A percentile compares a stretch with the other conserved stretches of the same genome.
These are phyloP conservation scores for Aspergillus sp. DNA, from an alignment of 2,329 filamentous ascomycete species.

Conservation along the genomic window DNA sequence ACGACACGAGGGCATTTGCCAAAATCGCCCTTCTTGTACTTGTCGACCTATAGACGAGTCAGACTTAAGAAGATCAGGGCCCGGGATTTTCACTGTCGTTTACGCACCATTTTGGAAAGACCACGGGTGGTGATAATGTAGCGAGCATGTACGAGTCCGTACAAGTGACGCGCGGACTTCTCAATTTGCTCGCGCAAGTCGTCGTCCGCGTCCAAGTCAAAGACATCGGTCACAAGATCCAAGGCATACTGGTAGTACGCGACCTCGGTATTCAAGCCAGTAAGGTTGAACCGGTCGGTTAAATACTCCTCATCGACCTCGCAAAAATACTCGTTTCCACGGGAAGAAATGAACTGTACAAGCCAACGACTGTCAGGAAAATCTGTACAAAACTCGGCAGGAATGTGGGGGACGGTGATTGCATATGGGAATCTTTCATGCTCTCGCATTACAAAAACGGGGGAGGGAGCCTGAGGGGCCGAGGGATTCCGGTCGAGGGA, in stretches of 20 bases:
- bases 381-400: background rate
- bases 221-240: slow-evolving; percentile 95
- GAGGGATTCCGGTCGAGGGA: background rate
- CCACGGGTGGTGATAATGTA: slow-evolving; percentile 97
- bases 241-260: slow-evolving; percentile 99
- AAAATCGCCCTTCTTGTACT: slow-evolving; percentile 98
- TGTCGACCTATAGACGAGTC: slow-evolving; percentile 70
- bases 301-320: slow-evolving; percentile 99
- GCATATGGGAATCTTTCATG: background rate
- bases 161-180: slow-evolving; percentile 92
- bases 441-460: background rate
- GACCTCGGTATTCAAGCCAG: slow-evolving; percentile 93
- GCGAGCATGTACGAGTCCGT: slow-evolving; percentile 91
- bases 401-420: background rate
- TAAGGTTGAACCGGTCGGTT: slow-evolving; percentile 96
- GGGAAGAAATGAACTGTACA: slow-evolving; percentile 87
- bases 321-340: slow-evolving; percentile 99
- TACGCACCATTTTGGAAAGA: slow-evolving; percentile 86
- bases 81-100: too few relatives aligned
- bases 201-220: slow-evolving; percentile 97
- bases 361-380: slow-evolving; percentile 10
- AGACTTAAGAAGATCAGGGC: background rate
- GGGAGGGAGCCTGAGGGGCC: background rate
- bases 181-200: slow-evolving; percentile 98
- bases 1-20: slow-evolving; percentile 96